These are phyloP conservation scores for Taiozyma sp. DNA, from an alignment of 1,139 yeast genomes.

Conservation along the genomic window DNA sequence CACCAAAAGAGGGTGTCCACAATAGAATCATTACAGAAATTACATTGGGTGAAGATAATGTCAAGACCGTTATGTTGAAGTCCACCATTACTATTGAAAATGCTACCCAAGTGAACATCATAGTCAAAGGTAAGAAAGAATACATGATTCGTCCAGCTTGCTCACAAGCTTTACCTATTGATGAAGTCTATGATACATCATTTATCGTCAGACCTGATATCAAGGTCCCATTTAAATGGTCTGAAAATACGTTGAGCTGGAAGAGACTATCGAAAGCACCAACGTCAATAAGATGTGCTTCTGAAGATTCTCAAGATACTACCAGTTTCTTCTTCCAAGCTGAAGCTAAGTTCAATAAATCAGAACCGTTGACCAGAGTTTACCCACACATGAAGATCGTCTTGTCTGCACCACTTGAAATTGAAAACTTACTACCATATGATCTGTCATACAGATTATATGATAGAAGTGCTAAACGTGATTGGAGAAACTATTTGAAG, in stretches of 20 bases:
- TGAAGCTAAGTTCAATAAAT: constrained; percentile 56
- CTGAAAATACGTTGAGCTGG: constrained; percentile 62
- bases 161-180: constrained; percentile 67
- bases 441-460: constrained; percentile 74
- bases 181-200: constrained; percentile 53
- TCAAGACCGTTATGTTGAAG: constrained; percentile 69
- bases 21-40: constrained; percentile 74
- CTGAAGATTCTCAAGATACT: constrained; percentile 33
- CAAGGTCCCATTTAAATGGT: constrained; percentile 61
- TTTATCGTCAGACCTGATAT: constrained; percentile 61
- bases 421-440: constrained; percentile 82
- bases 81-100: constrained; percentile 75
- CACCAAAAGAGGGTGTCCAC: constrained; percentile 60
- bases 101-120: constrained; percentile 60
- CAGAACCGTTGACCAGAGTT: constrained; percentile 65
- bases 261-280: constrained; percentile 49
- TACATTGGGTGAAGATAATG: constrained; percentile 64
- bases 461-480: constrained; percentile 69
- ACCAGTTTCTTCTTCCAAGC: constrained; percentile 68
- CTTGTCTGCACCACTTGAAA: constrained; percentile 81
- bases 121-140: constrained; percentile 34
- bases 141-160: constrained; percentile 46
- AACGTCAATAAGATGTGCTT: constrained; percentile 55
- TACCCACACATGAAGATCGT: constrained; percentile 84
- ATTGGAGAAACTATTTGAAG: constrained; percentile 58